phyloP scores from a whole-genome alignment of 768 basidiomycete genomes.

The Agaricus blazei region DNA sequence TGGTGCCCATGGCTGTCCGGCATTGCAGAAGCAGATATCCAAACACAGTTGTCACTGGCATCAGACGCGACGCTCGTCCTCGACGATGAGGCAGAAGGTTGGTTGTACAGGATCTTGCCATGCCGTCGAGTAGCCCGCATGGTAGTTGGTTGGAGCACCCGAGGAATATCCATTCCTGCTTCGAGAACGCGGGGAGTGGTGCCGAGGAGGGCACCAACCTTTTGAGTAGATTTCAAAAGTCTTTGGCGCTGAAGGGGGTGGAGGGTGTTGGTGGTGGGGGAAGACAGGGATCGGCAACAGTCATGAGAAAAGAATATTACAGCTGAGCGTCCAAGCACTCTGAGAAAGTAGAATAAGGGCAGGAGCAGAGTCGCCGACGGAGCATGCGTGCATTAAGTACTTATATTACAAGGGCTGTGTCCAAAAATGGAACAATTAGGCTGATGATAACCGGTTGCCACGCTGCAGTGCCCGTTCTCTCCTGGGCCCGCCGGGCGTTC shows the following conservation, averaged over 20 bases:
- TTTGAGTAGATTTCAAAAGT: constrained; percentile 54
- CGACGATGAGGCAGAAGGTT: constrained; percentile 7
- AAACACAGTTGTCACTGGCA: constrained; percentile 9
- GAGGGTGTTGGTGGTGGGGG: constrained; percentile 50
- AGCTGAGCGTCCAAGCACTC: constrained; percentile 5
- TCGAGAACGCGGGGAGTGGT: constrained; percentile 33
- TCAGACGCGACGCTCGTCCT: constrained; percentile 13
- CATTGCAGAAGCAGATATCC: constrained; percentile 9
- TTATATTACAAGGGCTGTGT: too few relatives aligned
- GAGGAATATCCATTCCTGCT: background rate
- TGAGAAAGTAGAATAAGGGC: background rate
- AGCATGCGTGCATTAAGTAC: too few relatives aligned
- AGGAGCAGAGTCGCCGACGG: background rate
- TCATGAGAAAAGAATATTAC: background rate
- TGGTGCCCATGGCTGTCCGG: constrained; percentile 3
- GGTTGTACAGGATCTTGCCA: constrained; percentile 10
- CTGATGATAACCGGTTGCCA: background rate
- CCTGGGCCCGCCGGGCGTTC: too few relatives aligned
- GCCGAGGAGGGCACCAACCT: constrained; percentile 52
- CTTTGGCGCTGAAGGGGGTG: constrained; percentile 40
- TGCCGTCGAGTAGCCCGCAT: constrained; percentile 10
- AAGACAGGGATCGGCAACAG: constrained; percentile 13
- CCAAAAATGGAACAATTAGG: too few relatives aligned
- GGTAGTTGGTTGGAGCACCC: constrained; percentile 9
- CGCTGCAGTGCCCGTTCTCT: too few relatives aligned